These are phyloP conservation scores for Orbilia quercus DNA, from an alignment of 2,329 filamentous ascomycete species.

Conservation along the genomic window DNA sequence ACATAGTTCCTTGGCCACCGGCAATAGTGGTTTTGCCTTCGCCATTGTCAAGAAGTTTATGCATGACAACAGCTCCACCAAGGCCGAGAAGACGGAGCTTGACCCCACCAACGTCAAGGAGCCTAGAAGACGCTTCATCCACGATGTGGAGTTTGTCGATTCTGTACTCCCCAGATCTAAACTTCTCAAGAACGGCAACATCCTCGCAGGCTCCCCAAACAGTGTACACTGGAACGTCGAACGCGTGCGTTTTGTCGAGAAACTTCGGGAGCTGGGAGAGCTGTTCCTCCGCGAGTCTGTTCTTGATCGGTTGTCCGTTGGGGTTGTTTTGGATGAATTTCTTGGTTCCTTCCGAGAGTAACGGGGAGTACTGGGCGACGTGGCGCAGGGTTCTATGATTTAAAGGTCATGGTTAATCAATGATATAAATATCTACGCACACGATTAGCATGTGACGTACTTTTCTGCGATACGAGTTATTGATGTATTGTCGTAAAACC, in stretches of 20 bases:
- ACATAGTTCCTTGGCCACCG: constrained; percentile 98
- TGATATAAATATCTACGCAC: constrained; percentile 40
- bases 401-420: constrained; percentile 50
- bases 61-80: constrained; percentile 97
- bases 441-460: constrained; percentile 65
- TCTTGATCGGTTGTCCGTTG: constrained; percentile 64
- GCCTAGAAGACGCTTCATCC: constrained; percentile 94
- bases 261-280: constrained; percentile 91
- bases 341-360: constrained; percentile 82
- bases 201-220: constrained; percentile 99
- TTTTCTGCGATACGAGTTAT: constrained; percentile 98
- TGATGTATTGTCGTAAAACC: constrained; percentile 97
- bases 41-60: constrained; percentile 99
- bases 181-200: constrained; percentile 96
- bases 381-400: constrained; percentile 86
- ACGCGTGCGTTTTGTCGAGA: constrained; percentile 84
- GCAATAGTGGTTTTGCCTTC: constrained; percentile 98
- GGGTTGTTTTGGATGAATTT: constrained; percentile 72
- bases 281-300: constrained; percentile 74
- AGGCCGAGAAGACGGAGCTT: constrained; percentile 94
- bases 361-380: constrained; percentile 96
- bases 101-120: constrained; percentile 93
- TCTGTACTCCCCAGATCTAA: constrained; percentile 97
- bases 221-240: constrained; percentile 97
- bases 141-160: constrained; percentile 97